Base-by-base conservation (phyloP, 1,284 basidiomycete species). In the Leccinum griseonigrum region DNA sequence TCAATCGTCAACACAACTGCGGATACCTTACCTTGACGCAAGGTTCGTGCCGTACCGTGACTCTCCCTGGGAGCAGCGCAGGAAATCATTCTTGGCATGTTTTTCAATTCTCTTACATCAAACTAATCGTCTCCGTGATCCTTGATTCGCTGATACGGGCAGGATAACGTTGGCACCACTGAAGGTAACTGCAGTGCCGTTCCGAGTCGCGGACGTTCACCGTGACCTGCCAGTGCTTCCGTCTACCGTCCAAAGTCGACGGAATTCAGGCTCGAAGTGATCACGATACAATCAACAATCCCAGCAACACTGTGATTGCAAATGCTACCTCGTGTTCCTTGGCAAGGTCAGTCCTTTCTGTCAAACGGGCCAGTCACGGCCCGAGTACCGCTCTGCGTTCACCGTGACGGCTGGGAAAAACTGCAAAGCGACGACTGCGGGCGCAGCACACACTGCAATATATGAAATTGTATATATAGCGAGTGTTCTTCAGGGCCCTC, bases 261-360 rank as follows among this genome's bases (percentile, higher is more conserved):
- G 50, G 95, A 98, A 69, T 26, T 26, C 22, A 26, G 22, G 22
- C 81, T 88, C n/a, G 92, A 97, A 67, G 90, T 96, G 36, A 84
- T 97, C 69, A 88, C 89, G 4, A 90, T 26, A 26, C 94, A 9
- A 92, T 99, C 56, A 91, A 96, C 68, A 98, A 98, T 72, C 81
- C 99, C 46, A 91, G 94, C 54, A 99, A 99, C 70, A 94, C 96
- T 28, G 95, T 99, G 58, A 90, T 99, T 60, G 95, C 96, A 3
- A 96, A 96, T 66, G 86, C 91, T 26, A 94, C 95, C 3, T 97
- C 95, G 32, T 85, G 93, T 60, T 90, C 91, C 29, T 79, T 98
- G 46, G 89, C 92, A 36, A 87, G 85, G 93, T 94, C 70, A 63
- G 83, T 61, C 22, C 5, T 16, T 64, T 48, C 14, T 62, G 60